Base-by-base conservation (phyloP, 306 rosid species). In the Alnus rubra region DNA sequence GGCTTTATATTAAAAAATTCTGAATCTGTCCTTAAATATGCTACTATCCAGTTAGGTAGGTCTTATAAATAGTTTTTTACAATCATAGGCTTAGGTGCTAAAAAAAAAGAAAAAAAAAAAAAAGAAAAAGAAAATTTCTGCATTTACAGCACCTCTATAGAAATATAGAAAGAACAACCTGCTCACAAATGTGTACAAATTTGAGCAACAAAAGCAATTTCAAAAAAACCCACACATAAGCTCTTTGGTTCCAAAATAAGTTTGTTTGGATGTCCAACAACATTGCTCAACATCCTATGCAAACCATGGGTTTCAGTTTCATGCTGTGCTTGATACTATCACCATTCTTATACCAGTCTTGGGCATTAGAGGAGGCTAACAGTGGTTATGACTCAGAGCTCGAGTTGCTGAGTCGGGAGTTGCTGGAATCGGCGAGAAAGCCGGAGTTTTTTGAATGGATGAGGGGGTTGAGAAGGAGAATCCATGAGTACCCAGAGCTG, bases 401-500 rank as follows among this genome's bases (percentile, higher is more conserved):
- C 37, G 39, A 69, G 50, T 74, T 54, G 4, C 53, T 83, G 79
- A 83, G 74, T 64, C 79, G 63, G 42, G 59, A 31, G 52, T 54
- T 87, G 5, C 7, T 73, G 84, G 80, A 55, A 39, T 82, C 77
- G 63, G 88, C 90, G 11, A 84, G 64, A 67, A 64, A 81, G 39
- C 51, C 82, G 19, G 82, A 87, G 74, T 81, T 87, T 76, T 51
- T 81, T 48, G 81, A 84, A 49, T 87, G 84, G 84, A 76, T 81
- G 85, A 81, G 51, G 69, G 86, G 82, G 49, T 64, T 84, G 33
- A 84, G 90, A 53, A 84, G 90, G 68, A 69, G 79, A 53, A 87
- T 84, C 78, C 90, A 87, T 44, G 76, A 87, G 71, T 51, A 76
- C 69, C 90, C 90, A 50, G 88, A 87, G 69, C 54, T 79, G 70